Base-by-base conservation (phyloP, 2,329 filamentous ascomycete genomes). In the Cladosporium sp. region DNA sequence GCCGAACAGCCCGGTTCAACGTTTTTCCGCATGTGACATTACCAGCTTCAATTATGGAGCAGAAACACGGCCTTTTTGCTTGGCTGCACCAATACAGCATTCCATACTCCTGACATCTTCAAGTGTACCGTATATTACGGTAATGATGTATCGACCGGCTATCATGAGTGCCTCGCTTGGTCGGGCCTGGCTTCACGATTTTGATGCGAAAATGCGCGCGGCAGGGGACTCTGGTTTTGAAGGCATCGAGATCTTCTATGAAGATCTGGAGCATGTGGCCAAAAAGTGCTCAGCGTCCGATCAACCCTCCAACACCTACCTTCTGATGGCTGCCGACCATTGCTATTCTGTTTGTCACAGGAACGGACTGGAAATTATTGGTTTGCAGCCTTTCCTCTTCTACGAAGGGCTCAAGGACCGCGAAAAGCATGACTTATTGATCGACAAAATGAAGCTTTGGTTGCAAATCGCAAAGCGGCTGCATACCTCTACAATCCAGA, bases 101-200 rank as follows among this genome's bases (percentile, higher is more conserved):
- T 16, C 14, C 14, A 16, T 16, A 16, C 14, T 16, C 14, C 14
- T 16, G 14, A 16, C 14, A 16, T 16, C 14, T 16, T 16, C 14
- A 16, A 16, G 14, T 16, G 14, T 16, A 16, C 14, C 14, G 14
- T 16, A 16, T 16, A 16, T 16, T 16, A 16, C 14, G 14, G 14
- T 16, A 16, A 49, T 49, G 19, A 76, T 75, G 72, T 64, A 76
- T 67, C 77, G 75, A 58, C 78, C 85, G 58, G 85, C 78, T 35
- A 90, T 92, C 64, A 83, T 83, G 52, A 86, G 85, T 56, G 87
- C 89, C 77, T 90, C 86, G 45, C 77, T 92, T 1, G 87, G 87
- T 40, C 82, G 85, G 38, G 83, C 82, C 61, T 85, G 84, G 64
- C 81, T 85, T 57, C 87, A 92, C 67, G 72, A 75, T 18, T 75